These are phyloP conservation scores for Akanthomyces dipterigenus DNA, from an alignment of 2,329 filamentous ascomycete species.

Conservation along the genomic window DNA sequence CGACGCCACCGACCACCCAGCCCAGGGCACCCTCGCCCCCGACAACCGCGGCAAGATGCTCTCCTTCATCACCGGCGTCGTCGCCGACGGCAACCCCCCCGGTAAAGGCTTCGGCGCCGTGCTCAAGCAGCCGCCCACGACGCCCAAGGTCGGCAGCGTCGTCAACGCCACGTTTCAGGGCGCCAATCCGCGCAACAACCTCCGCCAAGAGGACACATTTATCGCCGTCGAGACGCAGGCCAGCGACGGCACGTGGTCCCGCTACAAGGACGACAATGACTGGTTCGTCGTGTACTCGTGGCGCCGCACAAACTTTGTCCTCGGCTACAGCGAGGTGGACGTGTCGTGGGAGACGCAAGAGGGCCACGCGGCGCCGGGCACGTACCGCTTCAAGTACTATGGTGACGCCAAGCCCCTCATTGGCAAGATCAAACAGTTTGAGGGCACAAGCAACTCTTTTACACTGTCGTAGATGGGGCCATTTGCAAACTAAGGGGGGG, in stretches of 20 bases:
- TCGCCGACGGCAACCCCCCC: slow-evolving; percentile 61
- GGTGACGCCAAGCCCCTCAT: slow-evolving; percentile 68
- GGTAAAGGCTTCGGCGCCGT: slow-evolving; percentile 67
- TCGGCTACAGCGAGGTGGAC: slow-evolving; percentile 71
- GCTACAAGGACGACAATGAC: slow-evolving; percentile 66
- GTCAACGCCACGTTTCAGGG: slow-evolving; percentile 69
- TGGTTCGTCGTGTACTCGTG: slow-evolving; percentile 81
- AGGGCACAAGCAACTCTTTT: slow-evolving; percentile 57
- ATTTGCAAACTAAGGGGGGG: neutral
- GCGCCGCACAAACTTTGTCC: slow-evolving; percentile 61
- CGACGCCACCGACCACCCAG: slow-evolving; percentile 31
- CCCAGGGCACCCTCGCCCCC: slow-evolving; percentile 59
- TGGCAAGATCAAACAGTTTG: slow-evolving; percentile 59
- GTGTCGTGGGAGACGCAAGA: slow-evolving; percentile 63
- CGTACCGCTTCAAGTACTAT: slow-evolving; percentile 75
- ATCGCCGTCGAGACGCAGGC: slow-evolving; percentile 63
- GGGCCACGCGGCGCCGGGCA: slow-evolving; percentile 48
- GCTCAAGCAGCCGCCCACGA: slow-evolving; percentile 42
- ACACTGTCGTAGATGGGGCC: slow-evolving; percentile 7
- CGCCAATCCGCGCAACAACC: slow-evolving; percentile 84
- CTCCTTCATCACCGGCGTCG: slow-evolving; percentile 72
- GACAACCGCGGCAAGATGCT: slow-evolving; percentile 72
- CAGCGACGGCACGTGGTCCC: slow-evolving; percentile 48
- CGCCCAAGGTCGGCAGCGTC: slow-evolving; percentile 53
- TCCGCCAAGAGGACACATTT: slow-evolving; percentile 71